phyloP scores from a whole-genome alignment of 1,139 yeast species.

The Kurtzmaniella quercitrusa region DNA sequence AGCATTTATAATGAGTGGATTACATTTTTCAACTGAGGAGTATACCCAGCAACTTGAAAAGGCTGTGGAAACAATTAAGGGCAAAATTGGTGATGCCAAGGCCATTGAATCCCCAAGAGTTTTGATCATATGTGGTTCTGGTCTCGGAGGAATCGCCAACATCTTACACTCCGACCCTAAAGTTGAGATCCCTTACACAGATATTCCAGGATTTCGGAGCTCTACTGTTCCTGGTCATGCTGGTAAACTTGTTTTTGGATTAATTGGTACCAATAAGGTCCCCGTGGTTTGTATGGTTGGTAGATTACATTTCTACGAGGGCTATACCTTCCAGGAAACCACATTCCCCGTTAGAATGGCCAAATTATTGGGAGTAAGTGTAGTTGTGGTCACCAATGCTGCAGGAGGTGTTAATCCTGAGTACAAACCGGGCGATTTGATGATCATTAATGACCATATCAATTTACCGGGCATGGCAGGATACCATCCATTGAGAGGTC shows the following conservation, averaged over 20 bases:
- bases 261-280: slow-evolving; percentile 60
- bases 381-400: slow-evolving; percentile 83
- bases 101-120: slow-evolving; percentile 46
- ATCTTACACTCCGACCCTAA: slow-evolving; percentile 38
- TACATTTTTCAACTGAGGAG: slow-evolving; percentile 13
- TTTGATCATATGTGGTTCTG: slow-evolving; percentile 91
- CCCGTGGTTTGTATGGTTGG: slow-evolving; percentile 96
- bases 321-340: slow-evolving; percentile 74
- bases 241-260: slow-evolving; percentile 78
- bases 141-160: slow-evolving; percentile 80
- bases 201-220: slow-evolving; percentile 74
- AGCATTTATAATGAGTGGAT: background rate
- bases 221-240: slow-evolving; percentile 92
- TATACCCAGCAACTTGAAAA: slow-evolving; percentile 17
- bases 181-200: slow-evolving; percentile 55
- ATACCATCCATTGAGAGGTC: slow-evolving; percentile 81
- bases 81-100: slow-evolving; percentile 14
- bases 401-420: slow-evolving; percentile 80
- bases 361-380: slow-evolving; percentile 53
- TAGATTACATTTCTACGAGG: slow-evolving; percentile 88
- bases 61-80: slow-evolving; percentile 18
- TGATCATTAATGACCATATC: slow-evolving; percentile 86
- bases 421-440: slow-evolving; percentile 80
- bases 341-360: slow-evolving; percentile 85
- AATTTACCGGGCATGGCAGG: slow-evolving; percentile 91